A percentile compares a stretch with the other conserved stretches of the same genome.
Evolutionary conservation across 345 rosid species (phyloP).

Genomic region (Corchorus olitorius): DNA sequence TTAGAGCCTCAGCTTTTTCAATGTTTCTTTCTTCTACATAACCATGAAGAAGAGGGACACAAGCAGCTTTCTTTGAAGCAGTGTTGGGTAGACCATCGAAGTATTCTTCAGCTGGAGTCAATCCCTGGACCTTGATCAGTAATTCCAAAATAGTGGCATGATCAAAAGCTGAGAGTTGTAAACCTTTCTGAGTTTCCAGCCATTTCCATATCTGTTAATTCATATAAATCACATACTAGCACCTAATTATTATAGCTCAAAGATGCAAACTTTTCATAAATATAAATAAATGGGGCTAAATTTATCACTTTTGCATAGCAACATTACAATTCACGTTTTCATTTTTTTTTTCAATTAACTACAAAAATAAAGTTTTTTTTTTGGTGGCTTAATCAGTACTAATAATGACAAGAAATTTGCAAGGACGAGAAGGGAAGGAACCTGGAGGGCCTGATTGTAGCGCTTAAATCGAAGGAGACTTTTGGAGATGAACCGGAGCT

Average conservation of each 20-base stretch:
- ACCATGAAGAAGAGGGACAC: constrained; percentile 49
- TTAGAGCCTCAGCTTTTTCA: constrained; percentile 51
- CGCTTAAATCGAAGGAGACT: constrained; percentile 44
- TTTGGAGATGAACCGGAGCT: constrained; percentile 41
- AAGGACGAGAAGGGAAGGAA: constrained; percentile 15
- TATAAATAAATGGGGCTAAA: neutral
- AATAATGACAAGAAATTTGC: neutral
- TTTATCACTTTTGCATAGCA: no score
- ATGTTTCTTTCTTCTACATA: constrained; percentile 46
- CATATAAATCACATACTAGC: neutral
- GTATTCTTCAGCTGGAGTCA: constrained; percentile 50
- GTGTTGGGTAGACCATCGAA: constrained; percentile 31
- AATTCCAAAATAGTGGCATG: constrained; percentile 44
- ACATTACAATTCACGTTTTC: neutral
- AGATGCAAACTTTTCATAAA: no score
- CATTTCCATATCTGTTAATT: constrained; percentile 45
- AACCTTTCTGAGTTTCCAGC: constrained; percentile 46
- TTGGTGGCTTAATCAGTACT: neutral
- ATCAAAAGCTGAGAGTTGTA: constrained; percentile 33
- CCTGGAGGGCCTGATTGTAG: constrained; percentile 57
- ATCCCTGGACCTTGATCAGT: constrained; percentile 42
- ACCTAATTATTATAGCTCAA: no score
- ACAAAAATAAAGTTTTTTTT: neutral
- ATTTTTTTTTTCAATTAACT: neutral
- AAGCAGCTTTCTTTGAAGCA: constrained; percentile 43